A percentile compares a stretch with the other conserved stretches of the same genome.
phyloP scores from a whole-genome alignment of 2,329 filamentous ascomycete genomes.

The Grosmannia penicillata region DNA sequence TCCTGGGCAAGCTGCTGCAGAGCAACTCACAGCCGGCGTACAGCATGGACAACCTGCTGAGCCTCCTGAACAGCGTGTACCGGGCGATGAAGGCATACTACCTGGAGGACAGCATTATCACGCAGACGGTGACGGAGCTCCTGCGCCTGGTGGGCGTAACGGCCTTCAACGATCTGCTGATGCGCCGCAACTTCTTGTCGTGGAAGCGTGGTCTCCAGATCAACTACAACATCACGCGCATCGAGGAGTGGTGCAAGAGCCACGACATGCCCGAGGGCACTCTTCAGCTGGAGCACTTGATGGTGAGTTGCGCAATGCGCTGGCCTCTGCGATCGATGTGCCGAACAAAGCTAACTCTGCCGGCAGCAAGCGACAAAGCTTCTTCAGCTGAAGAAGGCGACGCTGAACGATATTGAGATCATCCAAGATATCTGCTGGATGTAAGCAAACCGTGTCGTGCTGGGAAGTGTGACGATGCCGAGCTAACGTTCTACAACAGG shows the following conservation, averaged over 20 bases:
- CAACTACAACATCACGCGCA: slow-evolving; percentile 99
- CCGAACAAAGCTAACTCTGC: slow-evolving; percentile 19
- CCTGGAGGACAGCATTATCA: slow-evolving; percentile 90
- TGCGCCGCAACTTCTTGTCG: slow-evolving; percentile 95
- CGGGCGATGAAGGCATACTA: slow-evolving; percentile 99
- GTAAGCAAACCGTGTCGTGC: slow-evolving; percentile 37
- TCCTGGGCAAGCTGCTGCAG: slow-evolving; percentile 91
- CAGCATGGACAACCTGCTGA: slow-evolving; percentile 98
- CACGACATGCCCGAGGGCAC: slow-evolving; percentile 99
- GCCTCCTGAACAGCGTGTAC: slow-evolving; percentile 90
- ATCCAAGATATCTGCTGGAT: slow-evolving; percentile 99
- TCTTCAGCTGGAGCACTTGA: slow-evolving; percentile 90
- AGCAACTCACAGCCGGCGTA: slow-evolving; percentile 85
- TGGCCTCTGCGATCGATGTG: no score
- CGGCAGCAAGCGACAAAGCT: slow-evolving; percentile 88
- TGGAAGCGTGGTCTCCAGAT: slow-evolving; percentile 99
- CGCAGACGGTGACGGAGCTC: slow-evolving; percentile 87
- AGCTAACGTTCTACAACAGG: slow-evolving; percentile 30
- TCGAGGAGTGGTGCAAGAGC: slow-evolving; percentile 99
- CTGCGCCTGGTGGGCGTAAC: slow-evolving; percentile 89
- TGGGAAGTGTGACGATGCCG: neutral
- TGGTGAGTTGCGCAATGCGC: slow-evolving; percentile 53
- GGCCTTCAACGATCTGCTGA: slow-evolving; percentile 93
- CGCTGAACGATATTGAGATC: slow-evolving; percentile 97
- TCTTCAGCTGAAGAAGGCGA: slow-evolving; percentile 96